Conservation (phyloP, 192 early-diverging fungal genomes). For the Cetraspora pellucida region DNA sequence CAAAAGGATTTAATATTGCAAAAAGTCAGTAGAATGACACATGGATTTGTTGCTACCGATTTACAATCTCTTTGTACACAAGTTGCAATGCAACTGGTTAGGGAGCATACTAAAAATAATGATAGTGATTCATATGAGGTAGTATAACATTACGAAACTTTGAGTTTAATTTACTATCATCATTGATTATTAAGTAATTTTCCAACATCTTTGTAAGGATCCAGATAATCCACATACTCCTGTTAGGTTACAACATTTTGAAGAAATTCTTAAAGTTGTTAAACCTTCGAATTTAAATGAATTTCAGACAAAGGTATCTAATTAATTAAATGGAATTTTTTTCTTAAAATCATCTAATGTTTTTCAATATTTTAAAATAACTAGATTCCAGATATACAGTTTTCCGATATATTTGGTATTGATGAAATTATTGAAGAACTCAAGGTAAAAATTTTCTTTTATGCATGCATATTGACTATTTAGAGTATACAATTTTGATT, state of each 20-base stretch:
- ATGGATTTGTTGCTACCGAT: conserved; percentile 85
- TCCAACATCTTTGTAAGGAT: background rate
- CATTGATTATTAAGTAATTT: background rate
- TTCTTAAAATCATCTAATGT: background rate
- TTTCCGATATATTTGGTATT: conserved; percentile 79
- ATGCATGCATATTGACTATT: background rate
- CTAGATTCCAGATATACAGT: conserved; percentile 63
- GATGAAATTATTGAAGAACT: conserved; percentile 65
- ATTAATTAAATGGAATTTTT: background rate
- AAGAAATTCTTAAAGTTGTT: conserved; percentile 44
- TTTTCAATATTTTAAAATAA: conserved; percentile 6
- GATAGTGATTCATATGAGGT: conserved; percentile 44
- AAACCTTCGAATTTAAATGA: conserved; percentile 62
- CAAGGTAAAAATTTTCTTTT: conserved; percentile 54
- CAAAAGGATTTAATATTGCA: conserved; percentile 42
- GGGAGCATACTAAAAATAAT: too few species aligned
- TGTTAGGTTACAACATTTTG: conserved; percentile 45
- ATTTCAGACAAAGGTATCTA: conserved; percentile 47
- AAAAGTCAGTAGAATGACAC: conserved; percentile 54
- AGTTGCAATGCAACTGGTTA: conserved; percentile 43
- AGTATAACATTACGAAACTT: conserved; percentile 31
- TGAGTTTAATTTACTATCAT: background rate
- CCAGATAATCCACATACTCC: conserved; percentile 19
- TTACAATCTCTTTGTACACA: conserved; percentile 67
- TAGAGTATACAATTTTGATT: background rate